These are phyloP conservation scores for Monascus purpureus DNA, from an alignment of 495 filamentous ascomycete species.

Conservation along the genomic window DNA sequence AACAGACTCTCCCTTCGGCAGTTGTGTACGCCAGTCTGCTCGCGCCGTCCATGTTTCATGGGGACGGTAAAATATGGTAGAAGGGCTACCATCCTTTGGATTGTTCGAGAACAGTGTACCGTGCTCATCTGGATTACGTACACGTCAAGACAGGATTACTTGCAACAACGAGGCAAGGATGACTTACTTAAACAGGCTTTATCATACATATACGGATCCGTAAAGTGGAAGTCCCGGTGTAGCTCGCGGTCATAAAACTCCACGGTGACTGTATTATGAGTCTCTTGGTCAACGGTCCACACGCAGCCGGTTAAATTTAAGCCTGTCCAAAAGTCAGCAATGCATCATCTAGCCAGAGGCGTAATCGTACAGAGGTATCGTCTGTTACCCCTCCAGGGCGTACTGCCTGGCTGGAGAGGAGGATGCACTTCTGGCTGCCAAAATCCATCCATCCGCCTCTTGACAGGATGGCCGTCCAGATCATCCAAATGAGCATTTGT, in stretches of 20 bases:
- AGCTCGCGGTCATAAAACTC: slow-evolving; percentile 93
- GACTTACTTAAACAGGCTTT: slow-evolving; percentile 69
- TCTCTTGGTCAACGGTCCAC: slow-evolving; percentile 94
- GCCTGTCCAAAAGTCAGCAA: slow-evolving; percentile 23
- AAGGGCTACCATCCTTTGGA: slow-evolving; percentile 50
- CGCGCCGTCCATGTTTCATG: slow-evolving; percentile 93
- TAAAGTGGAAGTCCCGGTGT: slow-evolving; percentile 89
- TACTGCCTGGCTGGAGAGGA: slow-evolving; percentile 84
- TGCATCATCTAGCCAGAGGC: background rate
- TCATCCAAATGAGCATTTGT: slow-evolving; percentile 37
- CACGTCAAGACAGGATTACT: slow-evolving; percentile 20
- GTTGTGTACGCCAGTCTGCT: slow-evolving; percentile 74
- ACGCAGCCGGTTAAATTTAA: slow-evolving; percentile 86
- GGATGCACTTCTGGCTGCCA: slow-evolving; percentile 62
- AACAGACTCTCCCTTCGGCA: slow-evolving; percentile 71
- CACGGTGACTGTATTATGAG: slow-evolving; percentile 87
- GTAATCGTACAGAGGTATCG: slow-evolving; percentile 62
- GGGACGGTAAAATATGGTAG: slow-evolving; percentile 88
- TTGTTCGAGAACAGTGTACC: slow-evolving; percentile 79
- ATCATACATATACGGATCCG: slow-evolving; percentile 87
- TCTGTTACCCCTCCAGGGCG: slow-evolving; percentile 86
- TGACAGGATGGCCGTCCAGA: slow-evolving; percentile 34
- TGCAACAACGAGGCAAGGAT: too few relatives aligned
- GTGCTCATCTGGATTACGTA: slow-evolving; percentile 47
- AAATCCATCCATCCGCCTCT: slow-evolving; percentile 43